Conservation (phyloP, 202 grass and related monocot genomes). For the Digitaria exilis region DNA sequence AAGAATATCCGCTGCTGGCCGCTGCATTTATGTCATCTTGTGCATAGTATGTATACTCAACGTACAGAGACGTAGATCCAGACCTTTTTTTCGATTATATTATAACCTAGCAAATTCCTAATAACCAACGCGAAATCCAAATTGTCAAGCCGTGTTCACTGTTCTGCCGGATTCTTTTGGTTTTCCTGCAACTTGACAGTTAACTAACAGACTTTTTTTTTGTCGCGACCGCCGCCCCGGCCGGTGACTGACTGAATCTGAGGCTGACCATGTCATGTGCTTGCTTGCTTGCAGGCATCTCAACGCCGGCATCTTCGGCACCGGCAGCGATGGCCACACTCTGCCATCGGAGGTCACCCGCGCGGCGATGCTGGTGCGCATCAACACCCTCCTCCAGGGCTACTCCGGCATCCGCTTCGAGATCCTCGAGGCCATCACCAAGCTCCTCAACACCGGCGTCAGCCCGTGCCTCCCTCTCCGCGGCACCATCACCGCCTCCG, state of each 20-base stretch:
- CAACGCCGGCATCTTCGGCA: slow-evolving; percentile 80
- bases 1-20: too few species aligned
- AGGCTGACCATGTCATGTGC: slow-evolving; percentile 10
- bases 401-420: slow-evolving; percentile 86
- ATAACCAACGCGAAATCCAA: background rate
- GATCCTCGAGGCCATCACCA: slow-evolving; percentile 80
- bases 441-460: slow-evolving; percentile 68
- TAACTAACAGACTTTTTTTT: background rate
- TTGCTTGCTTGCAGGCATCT: slow-evolving; percentile 52
- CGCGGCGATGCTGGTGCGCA: slow-evolving; percentile 75
- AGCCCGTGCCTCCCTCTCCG: slow-evolving; percentile 83
- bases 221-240: background rate
- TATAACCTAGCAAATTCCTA: too few species aligned
- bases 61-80: too few species aligned
- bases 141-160: background rate
- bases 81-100: too few species aligned
- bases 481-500: slow-evolving; percentile 85
- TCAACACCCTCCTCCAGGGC: slow-evolving; percentile 78
- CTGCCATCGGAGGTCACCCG: slow-evolving; percentile 61
- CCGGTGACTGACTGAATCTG: background rate
- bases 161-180: background rate
- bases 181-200: background rate
- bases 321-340: slow-evolving; percentile 61
- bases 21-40: too few species aligned
- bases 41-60: too few species aligned